Evolutionary conservation across 2,329 filamentous ascomycete genomes (phyloP), one percentile per base, ranked within the genome.

Genomic region (Cladophialophora carrionii): DNA sequence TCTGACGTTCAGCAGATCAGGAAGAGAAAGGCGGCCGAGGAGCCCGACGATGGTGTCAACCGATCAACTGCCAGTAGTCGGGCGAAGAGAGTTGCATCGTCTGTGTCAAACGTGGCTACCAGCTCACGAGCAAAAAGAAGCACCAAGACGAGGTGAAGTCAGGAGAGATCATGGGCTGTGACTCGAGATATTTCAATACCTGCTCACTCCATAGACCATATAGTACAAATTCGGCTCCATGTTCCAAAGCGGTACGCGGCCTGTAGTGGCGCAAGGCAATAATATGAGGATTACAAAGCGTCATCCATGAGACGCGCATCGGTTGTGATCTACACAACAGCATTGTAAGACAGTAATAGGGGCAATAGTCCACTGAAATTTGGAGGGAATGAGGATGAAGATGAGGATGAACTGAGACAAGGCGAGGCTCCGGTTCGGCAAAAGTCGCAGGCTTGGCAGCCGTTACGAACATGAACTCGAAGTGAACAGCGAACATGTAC

Each of bases 1-100:
- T n/a, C 46, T 8, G 52, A n/a, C 4, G 22, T 43, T 22, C 59
- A 20, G 10, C 26, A 17, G 26, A 57, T 41, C 43, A 68, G 55
- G 48, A 71, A 71, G 53, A 65, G 70, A 22, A 71, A 70, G 55
- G 66, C 68, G 22, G 61, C 63, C 2, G 58, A 62, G 7, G 65
- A 61, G 37, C 48, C 32, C 41, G 65, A 61, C 26, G 66, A 65
- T 43, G 29, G 34, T 29, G 62, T 41, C n/a, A 51, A 57, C 24
- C 56, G 46, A 52, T 67, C 65, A 34, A 65, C 66, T 31, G 57
- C 57, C 22, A 64, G 62, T 52, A 66, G 68, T 55, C 64, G 66
- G 10, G 66, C 64, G 26, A 70, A 71, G 62, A 64, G 69, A 57
- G 48, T 71, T 17, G 68, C 66, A 14, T 64, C 69, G 17, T 58